phyloP scores from a whole-genome alignment of 208 protist species.

The Leishmania guyanensis region DNA sequence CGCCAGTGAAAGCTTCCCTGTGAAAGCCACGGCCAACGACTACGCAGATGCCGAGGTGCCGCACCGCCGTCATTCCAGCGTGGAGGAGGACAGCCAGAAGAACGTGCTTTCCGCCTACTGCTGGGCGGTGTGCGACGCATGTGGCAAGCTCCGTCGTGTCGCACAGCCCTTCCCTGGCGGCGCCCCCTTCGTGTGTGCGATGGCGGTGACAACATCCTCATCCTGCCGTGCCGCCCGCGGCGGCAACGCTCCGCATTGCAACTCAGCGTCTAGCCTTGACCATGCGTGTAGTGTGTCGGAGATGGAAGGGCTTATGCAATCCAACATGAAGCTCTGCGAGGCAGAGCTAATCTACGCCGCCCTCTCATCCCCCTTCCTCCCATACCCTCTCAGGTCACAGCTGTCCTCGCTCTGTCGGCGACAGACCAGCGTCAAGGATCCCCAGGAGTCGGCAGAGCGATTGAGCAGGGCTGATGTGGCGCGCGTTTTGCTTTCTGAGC shows the following conservation, averaged over 20 bases:
- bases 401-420: conserved; percentile 5
- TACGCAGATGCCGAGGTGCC: neutral
- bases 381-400: conserved; percentile 25
- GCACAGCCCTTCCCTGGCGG: conserved; percentile 87
- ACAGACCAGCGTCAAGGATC: neutral
- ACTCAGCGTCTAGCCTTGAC: neutral
- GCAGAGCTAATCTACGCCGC: conserved; percentile 34
- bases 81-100: conserved; percentile 27
- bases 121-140: conserved; percentile 76
- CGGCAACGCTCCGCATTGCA: neutral
- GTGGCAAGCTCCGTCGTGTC: conserved; percentile 79
- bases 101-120: conserved; percentile 69
- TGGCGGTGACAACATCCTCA: conserved; percentile 36
- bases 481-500: conserved; percentile 31
- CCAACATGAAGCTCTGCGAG: conserved; percentile 24
- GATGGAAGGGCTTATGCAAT: conserved; percentile 44
- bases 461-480: conserved; percentile 18
- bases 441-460: neutral
- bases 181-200: conserved; percentile 76
- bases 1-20: neutral
- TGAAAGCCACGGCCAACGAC: neutral
- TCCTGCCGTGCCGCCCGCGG: conserved; percentile 21
- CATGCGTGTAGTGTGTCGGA: conserved; percentile 63
- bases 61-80: neutral
- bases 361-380: conserved; percentile 41